Percentiles rank a stretch among this genome's conserved stretches.
Evolutionary conservation across 1,139 yeast species (phyloP).

Genomic region (Insectozyma bohioensis): DNA sequence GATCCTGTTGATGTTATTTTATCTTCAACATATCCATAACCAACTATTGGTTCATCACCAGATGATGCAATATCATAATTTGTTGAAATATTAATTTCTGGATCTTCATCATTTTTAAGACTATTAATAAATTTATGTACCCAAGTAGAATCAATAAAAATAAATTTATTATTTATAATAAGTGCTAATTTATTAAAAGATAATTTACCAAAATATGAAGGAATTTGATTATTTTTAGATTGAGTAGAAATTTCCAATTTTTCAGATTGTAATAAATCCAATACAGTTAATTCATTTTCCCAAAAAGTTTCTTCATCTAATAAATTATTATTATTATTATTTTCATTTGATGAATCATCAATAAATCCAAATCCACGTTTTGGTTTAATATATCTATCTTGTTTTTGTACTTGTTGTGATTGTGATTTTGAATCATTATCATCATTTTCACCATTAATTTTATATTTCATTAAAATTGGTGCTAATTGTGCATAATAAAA

Average conservation of each 20-base stretch:
- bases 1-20: conserved; percentile 26
- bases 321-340: conserved; percentile 6
- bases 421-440: conserved; percentile 2
- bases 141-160: conserved; percentile 17
- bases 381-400: conserved; percentile 33
- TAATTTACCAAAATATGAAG: conserved; percentile 11
- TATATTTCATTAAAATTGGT: conserved; percentile 29
- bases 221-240: too few species aligned
- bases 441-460: conserved; percentile 5
- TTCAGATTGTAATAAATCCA: conserved; percentile 18
- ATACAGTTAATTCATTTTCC: conserved; percentile 15
- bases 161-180: conserved; percentile 9
- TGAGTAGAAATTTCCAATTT: conserved; percentile 8
- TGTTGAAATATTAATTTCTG: conserved; percentile 7
- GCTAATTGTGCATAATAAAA: conserved; percentile 29
- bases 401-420: conserved; percentile 3
- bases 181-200: conserved; percentile 12
- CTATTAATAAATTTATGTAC: conserved; percentile 9
- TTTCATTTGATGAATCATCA: conserved; percentile 21
- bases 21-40: conserved; percentile 24
- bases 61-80: conserved; percentile 8
- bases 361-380: conserved; percentile 40
- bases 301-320: too few species aligned
- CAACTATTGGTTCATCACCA: conserved; percentile 11
- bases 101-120: conserved; percentile 5